These are phyloP conservation scores for Camellia sinensis DNA, from an alignment of 148 eudicot genomes.

Conservation along the genomic window DNA sequence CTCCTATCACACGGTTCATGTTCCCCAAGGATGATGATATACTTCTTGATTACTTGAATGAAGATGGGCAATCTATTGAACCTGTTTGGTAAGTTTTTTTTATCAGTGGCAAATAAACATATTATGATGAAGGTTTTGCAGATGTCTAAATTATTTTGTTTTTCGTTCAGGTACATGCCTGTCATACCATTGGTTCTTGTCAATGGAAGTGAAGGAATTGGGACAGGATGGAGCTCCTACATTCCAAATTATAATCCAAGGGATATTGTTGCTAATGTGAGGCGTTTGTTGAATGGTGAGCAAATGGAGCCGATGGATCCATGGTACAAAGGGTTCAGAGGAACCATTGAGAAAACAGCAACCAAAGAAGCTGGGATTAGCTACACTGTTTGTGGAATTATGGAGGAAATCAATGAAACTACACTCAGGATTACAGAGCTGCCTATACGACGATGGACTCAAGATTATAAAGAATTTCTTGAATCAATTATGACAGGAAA, in stretches of 20 bases:
- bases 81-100: slow-evolving; percentile 65
- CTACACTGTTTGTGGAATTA: slow-evolving; percentile 62
- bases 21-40: slow-evolving; percentile 86
- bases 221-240: slow-evolving; percentile 96
- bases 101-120: background rate
- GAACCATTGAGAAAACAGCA: slow-evolving; percentile 59
- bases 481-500: slow-evolving; percentile 39
- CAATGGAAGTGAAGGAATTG: slow-evolving; percentile 98
- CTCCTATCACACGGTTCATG: slow-evolving; percentile 54
- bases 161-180: slow-evolving; percentile 69
- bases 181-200: slow-evolving; percentile 83
- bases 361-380: slow-evolving; percentile 54
- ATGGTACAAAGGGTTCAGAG: slow-evolving; percentile 86
- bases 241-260: slow-evolving; percentile 85
- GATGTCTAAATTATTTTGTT: background rate
- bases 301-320: slow-evolving; percentile 79
- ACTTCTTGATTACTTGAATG: slow-evolving; percentile 68
- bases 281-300: slow-evolving; percentile 58
- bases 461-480: slow-evolving; percentile 81
- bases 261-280: slow-evolving; percentile 72
- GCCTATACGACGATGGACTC: slow-evolving; percentile 79
- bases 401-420: slow-evolving; percentile 59
- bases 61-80: slow-evolving; percentile 83
- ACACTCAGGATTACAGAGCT: slow-evolving; percentile 65
- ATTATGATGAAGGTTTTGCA: background rate